phyloP scores from a whole-genome alignment of 2,329 filamentous ascomycete genomes.

The Pyrenochaeta sp. region DNA sequence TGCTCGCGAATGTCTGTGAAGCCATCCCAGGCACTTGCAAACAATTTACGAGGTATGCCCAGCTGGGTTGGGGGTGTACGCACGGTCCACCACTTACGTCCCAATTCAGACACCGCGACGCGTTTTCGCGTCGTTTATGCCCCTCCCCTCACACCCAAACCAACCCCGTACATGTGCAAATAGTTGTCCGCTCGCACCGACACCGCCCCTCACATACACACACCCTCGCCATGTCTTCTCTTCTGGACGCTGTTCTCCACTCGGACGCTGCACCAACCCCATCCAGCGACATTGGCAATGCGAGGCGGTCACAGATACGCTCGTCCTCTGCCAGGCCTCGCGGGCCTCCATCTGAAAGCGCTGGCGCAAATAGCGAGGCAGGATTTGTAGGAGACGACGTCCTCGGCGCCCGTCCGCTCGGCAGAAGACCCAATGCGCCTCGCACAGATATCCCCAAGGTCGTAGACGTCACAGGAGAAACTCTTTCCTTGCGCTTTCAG shows the following conservation, averaged over 20 bases:
- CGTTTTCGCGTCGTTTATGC: slow-evolving; percentile 31
- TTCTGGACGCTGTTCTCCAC: slow-evolving; percentile 58
- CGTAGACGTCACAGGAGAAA: slow-evolving; percentile 77
- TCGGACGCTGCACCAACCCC: slow-evolving; percentile 55
- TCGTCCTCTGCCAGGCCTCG: slow-evolving; percentile 64
- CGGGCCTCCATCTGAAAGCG: slow-evolving; percentile 60
- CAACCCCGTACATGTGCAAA: slow-evolving; percentile 5
- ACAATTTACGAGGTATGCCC: no score
- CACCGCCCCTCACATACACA: slow-evolving; percentile 8
- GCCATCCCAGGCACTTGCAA: no score
- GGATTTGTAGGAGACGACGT: slow-evolving; percentile 70
- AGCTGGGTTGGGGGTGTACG: not conserved
- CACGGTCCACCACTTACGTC: slow-evolving; percentile 24
- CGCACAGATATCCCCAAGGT: slow-evolving; percentile 71
- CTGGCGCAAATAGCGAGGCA: slow-evolving; percentile 62
- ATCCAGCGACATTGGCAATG: slow-evolving; percentile 44
- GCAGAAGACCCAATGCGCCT: slow-evolving; percentile 50
- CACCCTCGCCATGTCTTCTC: slow-evolving; percentile 57
- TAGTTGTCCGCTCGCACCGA: slow-evolving; percentile 3
- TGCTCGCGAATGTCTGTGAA: no score
- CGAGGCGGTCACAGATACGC: slow-evolving; percentile 48
- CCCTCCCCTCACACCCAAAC: slow-evolving; percentile 13
- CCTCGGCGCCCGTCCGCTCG: slow-evolving; percentile 58
- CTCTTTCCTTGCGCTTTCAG: slow-evolving; percentile 79
- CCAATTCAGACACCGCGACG: slow-evolving; percentile 28